Conservation (phyloP, 2,329 filamentous ascomycete species). For the Calonectria multiphialidica region DNA sequence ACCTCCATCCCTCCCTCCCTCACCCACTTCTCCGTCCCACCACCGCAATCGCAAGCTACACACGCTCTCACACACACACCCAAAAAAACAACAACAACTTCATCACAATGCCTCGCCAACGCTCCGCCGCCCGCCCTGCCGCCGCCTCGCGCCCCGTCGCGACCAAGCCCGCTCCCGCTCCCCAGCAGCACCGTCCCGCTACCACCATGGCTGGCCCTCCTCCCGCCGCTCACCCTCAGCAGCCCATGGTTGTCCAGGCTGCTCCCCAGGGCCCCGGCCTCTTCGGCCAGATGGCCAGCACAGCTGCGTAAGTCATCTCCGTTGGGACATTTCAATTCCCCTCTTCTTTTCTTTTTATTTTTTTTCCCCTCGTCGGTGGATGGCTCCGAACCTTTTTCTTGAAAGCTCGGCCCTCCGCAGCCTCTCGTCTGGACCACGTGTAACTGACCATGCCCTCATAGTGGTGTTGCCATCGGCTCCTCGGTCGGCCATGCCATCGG, state of each 20-base stretch:
- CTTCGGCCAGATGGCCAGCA: slow-evolving; percentile 97
- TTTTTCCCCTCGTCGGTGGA: not conserved
- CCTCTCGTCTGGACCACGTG: slow-evolving; percentile 28
- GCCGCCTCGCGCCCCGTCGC: slow-evolving; percentile 77
- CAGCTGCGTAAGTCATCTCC: slow-evolving; percentile 85
- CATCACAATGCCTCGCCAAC: slow-evolving; percentile 79
- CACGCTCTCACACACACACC: slow-evolving; percentile 19
- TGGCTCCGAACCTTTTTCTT: not conserved
- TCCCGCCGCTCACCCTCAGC: slow-evolving; percentile 53
- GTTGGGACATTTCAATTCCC: not conserved
- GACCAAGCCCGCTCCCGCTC: slow-evolving; percentile 66
- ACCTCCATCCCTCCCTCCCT: not conserved
- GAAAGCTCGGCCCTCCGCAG: not conserved
- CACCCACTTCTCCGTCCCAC: slow-evolving; percentile 37
- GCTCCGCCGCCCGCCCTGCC: slow-evolving; percentile 74
- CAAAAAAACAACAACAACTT: slow-evolving; percentile 45
- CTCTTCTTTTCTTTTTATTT: not conserved
- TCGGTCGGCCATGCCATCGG: slow-evolving; percentile 96
- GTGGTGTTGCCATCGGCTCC: slow-evolving; percentile 96
- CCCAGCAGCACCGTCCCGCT: slow-evolving; percentile 77
- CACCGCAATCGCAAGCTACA: slow-evolving; percentile 21
- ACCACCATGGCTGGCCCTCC: slow-evolving; percentile 74
- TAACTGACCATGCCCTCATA: slow-evolving; percentile 53
- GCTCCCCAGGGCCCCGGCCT: slow-evolving; percentile 80
- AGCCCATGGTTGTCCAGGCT: slow-evolving; percentile 35